These are phyloP conservation scores for Saturnispora gosingensis DNA, from an alignment of 805 yeast genomes.

Conservation along the genomic window DNA sequence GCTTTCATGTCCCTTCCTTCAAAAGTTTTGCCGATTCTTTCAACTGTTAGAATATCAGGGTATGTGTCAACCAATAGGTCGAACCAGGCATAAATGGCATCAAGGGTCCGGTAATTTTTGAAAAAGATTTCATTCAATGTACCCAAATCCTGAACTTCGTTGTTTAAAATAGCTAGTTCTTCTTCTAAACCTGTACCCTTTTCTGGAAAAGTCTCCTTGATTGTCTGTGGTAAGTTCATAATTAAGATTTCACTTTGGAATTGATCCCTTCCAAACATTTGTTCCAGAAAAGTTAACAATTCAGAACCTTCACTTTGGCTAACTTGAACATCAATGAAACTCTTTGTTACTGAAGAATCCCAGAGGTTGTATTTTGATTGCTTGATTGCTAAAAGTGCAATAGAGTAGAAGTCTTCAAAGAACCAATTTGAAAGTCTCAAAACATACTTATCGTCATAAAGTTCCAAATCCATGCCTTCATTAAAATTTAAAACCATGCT, in stretches of 20 bases:
- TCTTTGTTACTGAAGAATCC: slow-evolving; percentile 34
- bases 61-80: slow-evolving; percentile 49
- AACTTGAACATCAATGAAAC: slow-evolving; percentile 40
- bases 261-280: slow-evolving; percentile 6
- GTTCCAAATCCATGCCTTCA: not conserved
- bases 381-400: slow-evolving; percentile 18
- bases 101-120: slow-evolving; percentile 56
- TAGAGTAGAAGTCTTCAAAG: slow-evolving; percentile 11
- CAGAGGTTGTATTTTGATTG: slow-evolving; percentile 32
- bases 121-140: slow-evolving; percentile 48
- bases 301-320: slow-evolving; percentile 16
- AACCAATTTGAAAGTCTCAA: slow-evolving; percentile 31
- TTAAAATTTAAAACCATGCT: not conserved
- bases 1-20: slow-evolving; percentile 69
- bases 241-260: slow-evolving; percentile 36
- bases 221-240: slow-evolving; percentile 46
- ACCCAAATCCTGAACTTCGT: not conserved
- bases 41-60: slow-evolving; percentile 54
- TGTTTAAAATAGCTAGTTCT: not conserved
- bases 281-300: slow-evolving; percentile 13
- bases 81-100: slow-evolving; percentile 65
- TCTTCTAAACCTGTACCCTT: slow-evolving; percentile 4
- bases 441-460: slow-evolving; percentile 30
- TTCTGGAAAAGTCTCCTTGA: slow-evolving; percentile 46
- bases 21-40: slow-evolving; percentile 62